Base-by-base conservation (phyloP, 2,329 filamentous ascomycete genomes). In the Fusarium neocosmosporiellum region DNA sequence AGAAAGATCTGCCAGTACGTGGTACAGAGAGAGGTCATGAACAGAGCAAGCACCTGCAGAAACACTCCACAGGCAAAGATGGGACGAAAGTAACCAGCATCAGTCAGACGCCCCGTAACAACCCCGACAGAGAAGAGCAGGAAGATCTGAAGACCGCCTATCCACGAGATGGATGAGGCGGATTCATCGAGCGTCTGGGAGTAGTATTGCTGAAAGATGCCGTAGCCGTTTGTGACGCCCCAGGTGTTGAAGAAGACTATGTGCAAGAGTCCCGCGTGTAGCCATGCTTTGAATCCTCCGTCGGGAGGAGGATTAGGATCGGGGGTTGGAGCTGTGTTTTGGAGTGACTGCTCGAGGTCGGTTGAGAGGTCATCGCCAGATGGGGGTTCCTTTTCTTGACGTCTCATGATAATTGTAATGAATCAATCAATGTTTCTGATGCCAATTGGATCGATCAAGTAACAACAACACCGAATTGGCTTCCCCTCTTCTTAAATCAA, bases 1-100 rank as follows among this genome's bases (percentile, higher is more conserved):
- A 88, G 78, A 50, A 88, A 79, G 6, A 87, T 76, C 46, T 88
- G 86, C 82, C 83, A 88, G 78, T 88, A 89, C 7, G 77, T 72
- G 1, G 77, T 83, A 22, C 78, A 81, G 27, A 84, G 75, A 4
- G 83, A 84, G 34, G 84, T 83, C 36, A 83, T 78, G 69, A 88
- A 86, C 39, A 86, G 79, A n/a, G 84, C 85, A 2, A 85, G 64
- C 5, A 84, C 75, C 70, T 85, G 82, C 9, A 85, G 66, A 10
- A 82, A 70, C 2, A 81, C 80, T 24, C 84, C 84, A 7, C 77
- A 73, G 4, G 81, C 64, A 31, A 86, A 83, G 2, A 81, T 79
- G 16, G 78, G 74, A 4, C 81, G 69, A 71, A 85, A 86, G 39
- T 83, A 78, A 1, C 85, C 85, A 1, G 81, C 84, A 62, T 87